Evolutionary conservation across 495 filamentous ascomycete species (phyloP), one percentile per base, ranked within the genome.

Genomic region (Penicillium bialowiezense): DNA sequence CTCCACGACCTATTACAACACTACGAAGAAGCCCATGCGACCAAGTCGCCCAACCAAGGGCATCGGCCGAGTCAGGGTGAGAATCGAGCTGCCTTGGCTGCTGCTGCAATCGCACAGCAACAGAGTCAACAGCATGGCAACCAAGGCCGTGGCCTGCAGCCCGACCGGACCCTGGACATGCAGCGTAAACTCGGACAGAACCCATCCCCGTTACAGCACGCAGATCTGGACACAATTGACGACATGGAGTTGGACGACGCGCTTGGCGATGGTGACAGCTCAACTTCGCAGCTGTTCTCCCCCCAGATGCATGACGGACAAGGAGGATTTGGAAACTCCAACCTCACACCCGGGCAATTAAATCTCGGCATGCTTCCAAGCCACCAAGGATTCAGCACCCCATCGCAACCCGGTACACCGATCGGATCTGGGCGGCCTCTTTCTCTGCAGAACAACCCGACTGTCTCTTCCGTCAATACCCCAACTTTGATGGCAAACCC

Each of bases 191-290:
- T 75, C 59, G 71, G 60, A 52, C 76, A 70, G 50, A 69, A 52
- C 29, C 68, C 72, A 15, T 58, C 67, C 15, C 42, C 63, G 28
- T 72, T 72, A 48, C 72, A 71, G 29, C 66, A 72, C 44, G 68
- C 72, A 37, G 91, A 96, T 59, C 84, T 91, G 77, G 91, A 95
- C 62, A 81, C 85, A 6, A 85, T 95, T 18, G 91, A 90, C 48
- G 89, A 95, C 59, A 97, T 98, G 93, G 93, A 97, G 64, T 83
- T 98, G 83, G 93, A 97, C 62, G 91, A 96, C 48, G 76, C 83
- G 2, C 75, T 87, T 39, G 85, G 81, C 10, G 75, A 77, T 46
- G 76, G 77, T 61, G 83, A 87, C 75, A 79, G 60, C 71, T 81
- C 66, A 56, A 73, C 83, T 44, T 80, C 82, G 36, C 80, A 85